phyloP scores from a whole-genome alignment of 352 stramenopile genomes.

The Pythium dissotocum region DNA sequence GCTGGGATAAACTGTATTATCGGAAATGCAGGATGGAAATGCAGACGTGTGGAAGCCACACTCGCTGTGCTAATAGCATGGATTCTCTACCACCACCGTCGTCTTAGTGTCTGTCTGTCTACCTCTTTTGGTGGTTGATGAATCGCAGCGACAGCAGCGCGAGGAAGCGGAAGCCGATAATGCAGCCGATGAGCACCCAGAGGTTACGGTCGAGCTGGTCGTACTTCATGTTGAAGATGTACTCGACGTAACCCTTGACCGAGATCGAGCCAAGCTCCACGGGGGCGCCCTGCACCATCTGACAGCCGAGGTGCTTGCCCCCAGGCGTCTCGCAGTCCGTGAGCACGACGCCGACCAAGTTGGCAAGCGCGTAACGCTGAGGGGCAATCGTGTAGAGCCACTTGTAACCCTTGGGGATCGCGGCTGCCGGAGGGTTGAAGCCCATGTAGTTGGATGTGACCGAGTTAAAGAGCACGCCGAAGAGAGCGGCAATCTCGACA shows the following conservation, averaged over 20 bases:
- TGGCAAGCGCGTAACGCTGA: conserved; percentile 24
- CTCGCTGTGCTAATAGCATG: too few species aligned
- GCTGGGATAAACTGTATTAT: too few species aligned
- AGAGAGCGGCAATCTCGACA: conserved; percentile 21
- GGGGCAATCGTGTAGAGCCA: conserved; percentile 34
- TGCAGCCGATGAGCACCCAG: conserved; percentile 26
- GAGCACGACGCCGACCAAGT: conserved; percentile 18
- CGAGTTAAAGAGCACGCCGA: conserved; percentile 38
- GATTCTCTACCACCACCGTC: too few species aligned
- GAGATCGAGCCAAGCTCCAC: conserved; percentile 22
- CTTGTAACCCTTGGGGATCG: conserved; percentile 31
- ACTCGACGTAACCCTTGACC: conserved; percentile 37
- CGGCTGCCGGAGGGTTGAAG: conserved; percentile 31
- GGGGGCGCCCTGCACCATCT: conserved; percentile 22
- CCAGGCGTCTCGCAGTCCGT: conserved; percentile 13
- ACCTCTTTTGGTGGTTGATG: conserved; percentile 49
- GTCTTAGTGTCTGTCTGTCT: conserved; percentile 4
- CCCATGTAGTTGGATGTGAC: conserved; percentile 33
- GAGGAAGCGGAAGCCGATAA: conserved; percentile 42
- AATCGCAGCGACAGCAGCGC: conserved; percentile 46
- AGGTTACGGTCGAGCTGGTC: conserved; percentile 29
- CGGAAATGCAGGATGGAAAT: too few species aligned
- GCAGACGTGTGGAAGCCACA: too few species aligned
- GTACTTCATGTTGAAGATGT: conserved; percentile 31
- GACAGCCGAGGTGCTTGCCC: conserved; percentile 26